phyloP scores from a whole-genome alignment of 495 filamentous ascomycete genomes.

The Umbilicaria muhlenbergii region DNA sequence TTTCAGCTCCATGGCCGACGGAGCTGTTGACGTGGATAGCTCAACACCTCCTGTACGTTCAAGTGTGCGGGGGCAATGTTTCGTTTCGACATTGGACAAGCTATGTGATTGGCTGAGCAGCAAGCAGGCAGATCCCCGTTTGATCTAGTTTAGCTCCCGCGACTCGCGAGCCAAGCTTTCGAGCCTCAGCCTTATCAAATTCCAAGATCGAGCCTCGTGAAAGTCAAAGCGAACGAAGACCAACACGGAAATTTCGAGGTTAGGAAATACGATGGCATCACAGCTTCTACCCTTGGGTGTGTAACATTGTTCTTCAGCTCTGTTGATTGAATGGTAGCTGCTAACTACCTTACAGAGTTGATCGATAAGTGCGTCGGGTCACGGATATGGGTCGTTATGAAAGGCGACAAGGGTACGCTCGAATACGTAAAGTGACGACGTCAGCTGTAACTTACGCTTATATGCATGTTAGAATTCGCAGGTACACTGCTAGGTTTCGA shows the following conservation, averaged over 20 bases:
- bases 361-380: conserved; percentile 98
- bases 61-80: no score
- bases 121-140: no score
- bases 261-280: conserved; percentile 45
- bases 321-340: conserved; percentile 9
- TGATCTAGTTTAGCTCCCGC: no score
- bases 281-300: conserved; percentile 67
- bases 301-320: not conserved
- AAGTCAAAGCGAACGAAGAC: no score
- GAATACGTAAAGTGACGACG: not conserved
- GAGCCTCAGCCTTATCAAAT: not conserved
- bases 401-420: conserved; percentile 79
- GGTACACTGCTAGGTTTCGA: conserved; percentile 91
- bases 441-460: not conserved
- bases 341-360: conserved; percentile 45
- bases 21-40: no score
- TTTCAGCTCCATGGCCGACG: no score
- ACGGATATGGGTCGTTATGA: conserved; percentile 98
- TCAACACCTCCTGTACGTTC: no score
- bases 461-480: conserved; percentile 55
- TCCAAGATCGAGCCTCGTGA: not conserved
- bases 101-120: no score
- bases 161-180: no score
- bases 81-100: no score
- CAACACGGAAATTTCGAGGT: not conserved